Percentiles rank a stretch among this genome's conserved stretches.
Evolutionary conservation across 2,329 filamentous ascomycete species (phyloP).

Genomic region (Fusarium cicatricum): DNA sequence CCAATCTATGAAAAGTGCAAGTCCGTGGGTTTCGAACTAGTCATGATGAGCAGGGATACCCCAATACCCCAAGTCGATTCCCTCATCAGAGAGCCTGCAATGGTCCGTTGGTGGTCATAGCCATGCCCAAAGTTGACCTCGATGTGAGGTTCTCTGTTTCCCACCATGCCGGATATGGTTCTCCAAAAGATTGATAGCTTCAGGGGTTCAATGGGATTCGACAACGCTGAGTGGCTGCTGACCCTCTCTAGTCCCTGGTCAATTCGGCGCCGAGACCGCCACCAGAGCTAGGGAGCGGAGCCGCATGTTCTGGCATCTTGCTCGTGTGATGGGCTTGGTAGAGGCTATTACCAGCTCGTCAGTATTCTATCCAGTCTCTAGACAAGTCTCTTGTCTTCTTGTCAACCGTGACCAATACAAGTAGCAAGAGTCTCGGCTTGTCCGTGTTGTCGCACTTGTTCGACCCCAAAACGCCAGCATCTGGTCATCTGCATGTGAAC

Average conservation of each 20-base stretch:
- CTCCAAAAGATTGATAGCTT: conserved; percentile 20
- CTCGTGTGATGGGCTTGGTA: not conserved
- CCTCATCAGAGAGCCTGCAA: not conserved
- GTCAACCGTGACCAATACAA: not conserved
- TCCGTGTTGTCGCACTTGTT: too few species aligned
- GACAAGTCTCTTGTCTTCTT: not conserved
- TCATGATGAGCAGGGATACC: not conserved
- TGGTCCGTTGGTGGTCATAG: not conserved
- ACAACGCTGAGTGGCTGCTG: conserved; percentile 25
- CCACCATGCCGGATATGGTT: too few species aligned
- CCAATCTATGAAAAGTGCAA: too few species aligned
- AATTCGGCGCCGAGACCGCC: conserved; percentile 10
- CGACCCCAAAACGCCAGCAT: not conserved
- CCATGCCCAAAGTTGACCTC: too few species aligned
- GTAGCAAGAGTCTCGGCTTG: too few species aligned
- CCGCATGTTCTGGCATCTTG: not conserved
- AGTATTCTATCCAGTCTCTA: too few species aligned
- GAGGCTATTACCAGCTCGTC: too few species aligned
- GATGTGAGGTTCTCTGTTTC: too few species aligned
- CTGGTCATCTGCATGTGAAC: not conserved
- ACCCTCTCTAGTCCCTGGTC: conserved; percentile 25
- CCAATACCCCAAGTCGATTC: conserved; percentile 10
- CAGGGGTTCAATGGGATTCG: conserved; percentile 18
- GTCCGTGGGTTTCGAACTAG: conserved; percentile 10
- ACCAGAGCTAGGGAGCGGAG: conserved; percentile 7